Evolutionary conservation across 2,329 filamentous ascomycete species (phyloP), one percentile per base, ranked within the genome.

Genomic region (Penicillium brevicompactum): DNA sequence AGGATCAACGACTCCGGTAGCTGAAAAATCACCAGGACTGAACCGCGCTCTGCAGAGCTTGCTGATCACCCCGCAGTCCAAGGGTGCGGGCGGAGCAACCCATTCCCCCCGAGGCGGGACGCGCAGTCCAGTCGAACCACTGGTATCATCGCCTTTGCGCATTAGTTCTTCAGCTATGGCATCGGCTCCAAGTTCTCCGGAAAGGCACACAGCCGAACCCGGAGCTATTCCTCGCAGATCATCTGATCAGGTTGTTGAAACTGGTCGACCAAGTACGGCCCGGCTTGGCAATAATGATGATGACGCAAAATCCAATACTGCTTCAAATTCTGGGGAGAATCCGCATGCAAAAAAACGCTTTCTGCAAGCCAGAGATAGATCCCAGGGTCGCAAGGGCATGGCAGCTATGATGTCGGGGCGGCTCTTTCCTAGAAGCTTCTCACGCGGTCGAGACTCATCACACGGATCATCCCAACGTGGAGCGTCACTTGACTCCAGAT

Each of bases 11-110:
- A 34, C 30, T 14, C 7, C 22, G 4, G 31, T 45, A 27, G 24
- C 8, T 3, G 47, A 49, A n/a, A 50, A 50, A 51, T n/a, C 46
- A 16, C 30, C 48, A 22, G 42, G 49, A 8, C 40, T 61, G 44
- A 83, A 80, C 50, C 89, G 88, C 22, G 87, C 88, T 10, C 83
- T 89, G 51, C 82, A 87, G 63, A 90, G 85, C 72, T 85, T 89
- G 82, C 78, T 88, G 55, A 79, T 67, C 51, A 60, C 66, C 38
- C 61, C 61, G 56, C 63, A 67, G 41, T 55, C 53, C 43, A 60
- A 74, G 49, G 73, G 74, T 58, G 73, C 72, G 52, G 73, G 75
- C 53, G 68, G 72, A 51, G 70, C 69, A 52, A 62, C 68, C 47
- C 51, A 34, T 48, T 65, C 70, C 46, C 63, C 67, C 37, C 61